Conservation (phyloP, 1,139 yeast species). For the Yarrowia galli region DNA sequence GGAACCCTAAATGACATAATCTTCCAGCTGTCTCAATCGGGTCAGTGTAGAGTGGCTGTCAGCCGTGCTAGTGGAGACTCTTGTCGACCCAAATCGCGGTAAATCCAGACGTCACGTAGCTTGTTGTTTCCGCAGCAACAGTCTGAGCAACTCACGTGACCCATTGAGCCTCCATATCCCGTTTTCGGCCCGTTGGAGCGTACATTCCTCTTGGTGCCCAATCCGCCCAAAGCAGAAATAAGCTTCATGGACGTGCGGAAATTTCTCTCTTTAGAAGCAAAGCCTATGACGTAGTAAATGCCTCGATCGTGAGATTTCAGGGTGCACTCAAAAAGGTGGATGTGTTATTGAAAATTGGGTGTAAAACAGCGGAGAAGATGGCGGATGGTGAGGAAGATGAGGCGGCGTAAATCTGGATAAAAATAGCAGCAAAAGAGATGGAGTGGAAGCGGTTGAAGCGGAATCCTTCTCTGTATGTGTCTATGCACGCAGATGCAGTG, state of each 20-base stretch:
- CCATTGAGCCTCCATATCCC: not conserved
- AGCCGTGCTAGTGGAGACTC: conserved; percentile 9
- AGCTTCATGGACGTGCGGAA: conserved; percentile 1
- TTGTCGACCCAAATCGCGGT: not conserved
- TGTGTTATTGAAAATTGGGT: not conserved
- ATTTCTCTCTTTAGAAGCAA: conserved; percentile 18
- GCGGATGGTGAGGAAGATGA: no score
- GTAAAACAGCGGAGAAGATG: no score
- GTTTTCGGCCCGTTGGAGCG: not conserved
- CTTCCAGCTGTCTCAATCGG: conserved; percentile 14
- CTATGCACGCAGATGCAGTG: not conserved
- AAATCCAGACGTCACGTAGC: no score
- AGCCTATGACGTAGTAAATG: conserved; percentile 35
- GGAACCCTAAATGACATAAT: not conserved
- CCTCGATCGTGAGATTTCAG: not conserved
- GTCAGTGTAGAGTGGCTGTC: conserved; percentile 14
- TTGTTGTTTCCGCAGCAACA: not conserved
- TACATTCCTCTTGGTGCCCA: conserved; percentile 25
- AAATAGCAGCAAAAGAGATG: not conserved
- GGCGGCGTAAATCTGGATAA: not conserved
- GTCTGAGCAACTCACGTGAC: not conserved
- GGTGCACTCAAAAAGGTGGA: not conserved
- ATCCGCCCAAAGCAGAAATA: conserved; percentile 17
- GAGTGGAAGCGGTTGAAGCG: no score
- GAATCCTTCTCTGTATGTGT: no score